Base-by-base conservation (phyloP, 2,329 filamentous ascomycete species). In the Beauveria caledonica region DNA sequence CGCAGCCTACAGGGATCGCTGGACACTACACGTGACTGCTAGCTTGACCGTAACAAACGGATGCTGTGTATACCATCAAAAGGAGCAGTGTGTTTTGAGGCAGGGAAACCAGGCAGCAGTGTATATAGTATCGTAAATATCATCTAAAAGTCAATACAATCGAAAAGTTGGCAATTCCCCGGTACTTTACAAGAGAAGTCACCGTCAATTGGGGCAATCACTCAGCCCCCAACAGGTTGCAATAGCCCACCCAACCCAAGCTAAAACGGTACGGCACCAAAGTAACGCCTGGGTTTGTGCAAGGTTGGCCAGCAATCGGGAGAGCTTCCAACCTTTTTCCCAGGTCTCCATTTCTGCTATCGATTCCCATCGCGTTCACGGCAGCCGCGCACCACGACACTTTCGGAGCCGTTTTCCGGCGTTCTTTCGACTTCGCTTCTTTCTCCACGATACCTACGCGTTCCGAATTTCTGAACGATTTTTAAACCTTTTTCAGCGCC, bases 241-340 rank as follows among this genome's bases (percentile, higher is more conserved):
- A 23, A 23, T 27, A 51, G 7, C 53, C 25, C 42, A 33, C 10
- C 27, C 25, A 29, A 33, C 10, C 27, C 25, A 29, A 33, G 29
- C 29, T 33, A 49, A 48, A 57, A 57, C 42, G 54, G 54, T 39
- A 36, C 48, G 7, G n/a, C 19, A 44, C 10, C 27, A n/a, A 23
- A 17, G 10, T 48, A 25, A 36, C 33, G 33, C 3, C 44, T 46
- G 42, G 54, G 27, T 44, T 9, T 15, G 45, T 15, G 55, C 55
- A 58, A 45, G 55, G 33, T 58, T 25, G 13, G 6, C 53, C 25
- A 54, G 39, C 54, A 57, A 50, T 50, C 33, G 44, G 56, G 33
- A 52, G 56, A 51, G 46, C 56, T 45, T 51, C 56, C 25, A 58
- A 40, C 48, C 39, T 58, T 58, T 58, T 58, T 58, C 45, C 33